Conservation (phyloP, 2,329 filamentous ascomycete species). For the Phyllosticta citrichinensis region DNA sequence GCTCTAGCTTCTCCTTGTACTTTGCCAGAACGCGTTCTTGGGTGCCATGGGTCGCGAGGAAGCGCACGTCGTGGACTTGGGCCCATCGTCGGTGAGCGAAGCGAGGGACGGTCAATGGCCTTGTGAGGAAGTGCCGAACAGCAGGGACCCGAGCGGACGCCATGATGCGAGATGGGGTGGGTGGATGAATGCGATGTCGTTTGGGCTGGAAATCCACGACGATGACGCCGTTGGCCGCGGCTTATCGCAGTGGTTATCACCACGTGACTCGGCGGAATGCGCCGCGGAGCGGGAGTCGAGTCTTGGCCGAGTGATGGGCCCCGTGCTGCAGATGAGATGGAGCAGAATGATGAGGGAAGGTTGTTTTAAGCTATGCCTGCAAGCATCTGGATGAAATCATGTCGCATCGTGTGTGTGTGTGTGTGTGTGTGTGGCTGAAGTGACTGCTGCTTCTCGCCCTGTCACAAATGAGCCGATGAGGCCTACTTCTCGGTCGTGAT, state of each 20-base stretch:
- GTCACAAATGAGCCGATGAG: background rate
- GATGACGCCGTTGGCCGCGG: background rate
- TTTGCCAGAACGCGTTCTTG: conserved; percentile 65
- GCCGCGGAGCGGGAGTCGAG: background rate
- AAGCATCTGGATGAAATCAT: background rate
- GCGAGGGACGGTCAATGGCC: conserved; percentile 1
- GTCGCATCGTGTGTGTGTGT: background rate
- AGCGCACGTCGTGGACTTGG: conserved; percentile 84
- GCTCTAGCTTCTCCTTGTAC: conserved; percentile 75
- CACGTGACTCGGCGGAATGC: background rate
- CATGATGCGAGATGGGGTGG: background rate
- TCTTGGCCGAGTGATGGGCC: background rate
- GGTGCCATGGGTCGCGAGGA: conserved; percentile 68
- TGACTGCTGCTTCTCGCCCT: background rate
- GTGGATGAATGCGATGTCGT: too few species aligned
- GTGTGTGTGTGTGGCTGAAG: background rate
- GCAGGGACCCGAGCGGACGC: conserved; percentile 6
- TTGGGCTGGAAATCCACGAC: too few species aligned
- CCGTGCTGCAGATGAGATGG: background rate
- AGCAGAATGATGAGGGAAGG: background rate
- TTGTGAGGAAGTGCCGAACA: conserved; percentile 5
- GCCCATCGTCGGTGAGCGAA: conserved; percentile 74
- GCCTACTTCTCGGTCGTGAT: background rate
- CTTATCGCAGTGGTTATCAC: background rate
- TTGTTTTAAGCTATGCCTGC: background rate